A percentile compares a stretch with the other conserved stretches of the same genome.
Conservation (phyloP, 768 basidiomycete genomes). For the Russula dissimulans region DNA sequence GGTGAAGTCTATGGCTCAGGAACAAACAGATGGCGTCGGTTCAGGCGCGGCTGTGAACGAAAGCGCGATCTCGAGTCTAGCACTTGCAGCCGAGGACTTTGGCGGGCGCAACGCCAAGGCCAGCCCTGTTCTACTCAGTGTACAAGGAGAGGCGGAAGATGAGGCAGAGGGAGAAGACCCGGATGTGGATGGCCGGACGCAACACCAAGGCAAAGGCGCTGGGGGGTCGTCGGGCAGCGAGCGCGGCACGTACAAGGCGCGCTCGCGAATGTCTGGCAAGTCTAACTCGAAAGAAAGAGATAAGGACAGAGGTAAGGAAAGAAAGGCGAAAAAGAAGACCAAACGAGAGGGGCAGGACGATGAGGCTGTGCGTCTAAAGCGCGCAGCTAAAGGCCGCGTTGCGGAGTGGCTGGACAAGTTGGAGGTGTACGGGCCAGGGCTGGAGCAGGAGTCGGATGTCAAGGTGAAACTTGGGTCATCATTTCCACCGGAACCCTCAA, state of each 20-base stretch:
- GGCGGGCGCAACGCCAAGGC: constrained; percentile 32
- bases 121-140: constrained; percentile 24
- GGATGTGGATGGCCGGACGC: constrained; percentile 17
- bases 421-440: constrained; percentile 35
- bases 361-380: constrained; percentile 31
- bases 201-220: constrained; percentile 10
- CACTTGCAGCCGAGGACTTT: constrained; percentile 28
- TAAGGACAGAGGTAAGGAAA: constrained; percentile 26
- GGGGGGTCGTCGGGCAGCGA: constrained; percentile 14
- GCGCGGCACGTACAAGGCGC: constrained; percentile 17
- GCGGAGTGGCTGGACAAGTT: constrained; percentile 69
- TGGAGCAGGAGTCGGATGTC: neutral
- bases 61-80: constrained; percentile 40
- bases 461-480: neutral
- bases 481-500: neutral
- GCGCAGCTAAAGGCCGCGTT: constrained; percentile 60
- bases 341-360: constrained; percentile 25
- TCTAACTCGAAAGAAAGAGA: constrained; percentile 11
- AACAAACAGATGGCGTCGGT: constrained; percentile 23
- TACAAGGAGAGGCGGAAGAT: neutral
- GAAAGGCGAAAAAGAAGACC: constrained; percentile 12
- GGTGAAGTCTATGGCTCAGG: constrained; percentile 1
- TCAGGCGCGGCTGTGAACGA: constrained; percentile 28
- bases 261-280: constrained; percentile 10
- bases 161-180: constrained; percentile 1